These are phyloP conservation scores for Eucalyptus victrix DNA, from an alignment of 345 rosid genomes.

Conservation along the genomic window DNA sequence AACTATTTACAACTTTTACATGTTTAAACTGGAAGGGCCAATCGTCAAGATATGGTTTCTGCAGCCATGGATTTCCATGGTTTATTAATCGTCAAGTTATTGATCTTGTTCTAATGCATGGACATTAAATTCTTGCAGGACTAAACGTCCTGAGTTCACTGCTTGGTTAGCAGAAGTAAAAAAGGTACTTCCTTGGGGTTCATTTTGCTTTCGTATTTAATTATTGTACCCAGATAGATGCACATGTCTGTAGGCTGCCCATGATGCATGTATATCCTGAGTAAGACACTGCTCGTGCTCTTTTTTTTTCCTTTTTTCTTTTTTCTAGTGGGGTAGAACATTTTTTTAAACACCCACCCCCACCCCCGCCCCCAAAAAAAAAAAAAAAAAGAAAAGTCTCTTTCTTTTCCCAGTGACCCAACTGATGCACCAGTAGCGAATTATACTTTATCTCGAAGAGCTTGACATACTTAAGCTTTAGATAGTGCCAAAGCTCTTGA, in stretches of 20 bases:
- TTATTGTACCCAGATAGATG: background rate
- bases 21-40: background rate
- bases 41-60: background rate
- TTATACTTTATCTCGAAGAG: background rate
- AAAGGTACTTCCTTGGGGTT: conserved; percentile 32
- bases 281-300: background rate
- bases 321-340: background rate
- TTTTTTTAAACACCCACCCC: background rate
- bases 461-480: background rate
- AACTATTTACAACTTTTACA: background rate
- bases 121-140: conserved; percentile 32
- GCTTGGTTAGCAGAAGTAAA: conserved; percentile 96
- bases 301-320: too few relatives aligned
- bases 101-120: background rate
- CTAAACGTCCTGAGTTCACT: conserved; percentile 92
- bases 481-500: background rate
- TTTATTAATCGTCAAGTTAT: background rate
- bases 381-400: background rate
- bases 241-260: background rate
- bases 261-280: background rate
- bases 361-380: accelerated
- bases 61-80: background rate
- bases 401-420: background rate
- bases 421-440: background rate
- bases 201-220: background rate